Percentiles rank a stretch among this genome's conserved stretches.
Evolutionary conservation across 441 rosid genomes (phyloP).

Genomic region (Adansonia gregorii): DNA sequence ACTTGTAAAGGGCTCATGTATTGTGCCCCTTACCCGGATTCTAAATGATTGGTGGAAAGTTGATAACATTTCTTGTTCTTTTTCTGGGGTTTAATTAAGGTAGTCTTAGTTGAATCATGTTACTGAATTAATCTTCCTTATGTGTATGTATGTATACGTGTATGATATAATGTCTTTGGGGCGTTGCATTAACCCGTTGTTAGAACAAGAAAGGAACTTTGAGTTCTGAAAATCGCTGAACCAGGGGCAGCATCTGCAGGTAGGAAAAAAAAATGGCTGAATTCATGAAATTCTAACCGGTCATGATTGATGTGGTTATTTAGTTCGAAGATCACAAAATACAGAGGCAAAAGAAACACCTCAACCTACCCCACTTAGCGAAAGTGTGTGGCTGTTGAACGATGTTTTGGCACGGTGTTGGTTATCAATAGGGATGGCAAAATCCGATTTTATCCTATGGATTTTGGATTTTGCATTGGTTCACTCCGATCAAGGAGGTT

Average conservation of each 20-base stretch:
- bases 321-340: neutral
- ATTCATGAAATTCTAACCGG: neutral
- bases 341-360: neutral
- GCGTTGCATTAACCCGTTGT: neutral
- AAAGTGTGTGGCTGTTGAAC: neutral
- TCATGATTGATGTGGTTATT: neutral
- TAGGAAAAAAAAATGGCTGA: neutral
- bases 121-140: slow-evolving; percentile 5
- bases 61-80: neutral
- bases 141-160: neutral
- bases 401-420: neutral
- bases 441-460: no score
- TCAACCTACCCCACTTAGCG: neutral
- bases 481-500: no score
- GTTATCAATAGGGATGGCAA: no score
- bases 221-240: neutral
- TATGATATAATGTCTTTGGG: neutral
- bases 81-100: neutral
- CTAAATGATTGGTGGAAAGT: neutral
- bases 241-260: neutral
- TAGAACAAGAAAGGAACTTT: neutral
- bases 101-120: neutral
- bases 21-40: neutral
- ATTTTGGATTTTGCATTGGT: no score
- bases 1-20: neutral